Conservation (phyloP, 257 asterid species). For the Nemophila menziesii region DNA sequence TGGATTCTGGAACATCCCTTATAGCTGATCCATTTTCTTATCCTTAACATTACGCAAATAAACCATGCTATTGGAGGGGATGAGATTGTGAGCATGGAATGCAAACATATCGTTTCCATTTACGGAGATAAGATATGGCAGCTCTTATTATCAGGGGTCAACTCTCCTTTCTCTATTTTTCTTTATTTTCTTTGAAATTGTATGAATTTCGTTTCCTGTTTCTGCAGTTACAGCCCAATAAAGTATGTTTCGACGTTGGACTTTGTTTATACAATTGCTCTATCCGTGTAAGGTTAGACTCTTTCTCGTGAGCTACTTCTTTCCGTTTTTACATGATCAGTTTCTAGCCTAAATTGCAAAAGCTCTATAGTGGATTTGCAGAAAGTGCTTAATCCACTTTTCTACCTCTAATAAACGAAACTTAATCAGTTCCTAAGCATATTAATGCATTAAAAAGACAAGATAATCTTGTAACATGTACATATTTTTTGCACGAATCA, state of each 20-base stretch:
- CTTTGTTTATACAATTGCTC: slow-evolving; percentile 12
- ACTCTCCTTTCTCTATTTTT: background rate
- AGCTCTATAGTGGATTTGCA: no score
- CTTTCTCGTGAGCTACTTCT: background rate
- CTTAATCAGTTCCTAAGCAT: background rate
- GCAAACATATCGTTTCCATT: slow-evolving; percentile 18
- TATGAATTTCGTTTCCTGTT: background rate
- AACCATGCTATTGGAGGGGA: slow-evolving; percentile 36
- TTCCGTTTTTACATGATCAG: background rate
- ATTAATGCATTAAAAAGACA: background rate
- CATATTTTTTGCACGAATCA: background rate
- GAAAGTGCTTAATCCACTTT: slow-evolving; percentile 10
- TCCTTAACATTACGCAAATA: slow-evolving; percentile 19
- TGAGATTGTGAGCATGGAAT: slow-evolving; percentile 29
- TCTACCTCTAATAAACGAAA: background rate
- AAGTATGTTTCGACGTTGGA: slow-evolving; percentile 10
- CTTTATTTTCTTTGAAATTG: background rate
- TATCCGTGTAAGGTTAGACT: slow-evolving; percentile 11
- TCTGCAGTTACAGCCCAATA: slow-evolving; percentile 15
- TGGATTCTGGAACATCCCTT: slow-evolving; percentile 32
- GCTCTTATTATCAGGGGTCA: slow-evolving; percentile 20
- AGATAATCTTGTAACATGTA: background rate
- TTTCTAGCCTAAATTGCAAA: background rate
- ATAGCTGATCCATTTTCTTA: slow-evolving; percentile 30
- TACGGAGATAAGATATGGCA: slow-evolving; percentile 27